Percentiles rank a stretch among this genome's conserved stretches.
phyloP scores from a whole-genome alignment of 2,329 filamentous ascomycete species.

The Ophiostoma sp. region DNA sequence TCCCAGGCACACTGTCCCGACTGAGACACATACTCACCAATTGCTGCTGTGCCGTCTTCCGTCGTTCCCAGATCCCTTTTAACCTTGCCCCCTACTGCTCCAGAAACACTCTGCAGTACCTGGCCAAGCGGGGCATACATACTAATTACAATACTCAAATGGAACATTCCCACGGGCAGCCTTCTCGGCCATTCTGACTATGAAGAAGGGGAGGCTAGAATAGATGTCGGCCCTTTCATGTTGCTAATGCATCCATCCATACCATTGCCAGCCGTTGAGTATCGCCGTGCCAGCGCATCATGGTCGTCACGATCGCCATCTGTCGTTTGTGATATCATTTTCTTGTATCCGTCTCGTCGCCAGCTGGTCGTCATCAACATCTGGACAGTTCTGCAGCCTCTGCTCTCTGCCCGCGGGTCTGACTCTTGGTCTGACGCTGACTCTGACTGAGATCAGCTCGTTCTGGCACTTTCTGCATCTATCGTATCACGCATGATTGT shows the following conservation, averaged over 20 bases:
- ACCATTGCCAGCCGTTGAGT: neutral
- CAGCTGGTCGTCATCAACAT: neutral
- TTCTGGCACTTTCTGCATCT: conserved; percentile 1
- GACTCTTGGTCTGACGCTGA: neutral
- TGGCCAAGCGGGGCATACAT: neutral
- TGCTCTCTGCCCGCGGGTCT: neutral
- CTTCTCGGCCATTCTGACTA: conserved; percentile 8
- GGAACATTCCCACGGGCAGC: conserved; percentile 11
- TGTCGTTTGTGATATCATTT: neutral
- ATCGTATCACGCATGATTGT: conserved; percentile 4
- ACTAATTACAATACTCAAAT: neutral
- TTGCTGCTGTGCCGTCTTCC: neutral
- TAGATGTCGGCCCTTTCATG: neutral
- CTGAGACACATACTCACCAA: neutral
- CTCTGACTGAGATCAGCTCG: neutral
- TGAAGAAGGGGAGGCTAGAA: neutral
- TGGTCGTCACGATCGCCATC: neutral
- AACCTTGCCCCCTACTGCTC: conserved; percentile 2
- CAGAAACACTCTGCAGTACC: neutral
- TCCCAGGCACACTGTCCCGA: neutral
- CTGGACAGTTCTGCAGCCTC: neutral
- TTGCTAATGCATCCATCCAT: neutral
- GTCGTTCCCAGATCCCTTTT: neutral
- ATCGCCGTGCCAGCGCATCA: neutral
- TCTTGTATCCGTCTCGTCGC: neutral